Percentiles rank a stretch among this genome's conserved stretches.
Conservation (phyloP, 2,329 filamentous ascomycete species). For the Exophiala sideris region DNA sequence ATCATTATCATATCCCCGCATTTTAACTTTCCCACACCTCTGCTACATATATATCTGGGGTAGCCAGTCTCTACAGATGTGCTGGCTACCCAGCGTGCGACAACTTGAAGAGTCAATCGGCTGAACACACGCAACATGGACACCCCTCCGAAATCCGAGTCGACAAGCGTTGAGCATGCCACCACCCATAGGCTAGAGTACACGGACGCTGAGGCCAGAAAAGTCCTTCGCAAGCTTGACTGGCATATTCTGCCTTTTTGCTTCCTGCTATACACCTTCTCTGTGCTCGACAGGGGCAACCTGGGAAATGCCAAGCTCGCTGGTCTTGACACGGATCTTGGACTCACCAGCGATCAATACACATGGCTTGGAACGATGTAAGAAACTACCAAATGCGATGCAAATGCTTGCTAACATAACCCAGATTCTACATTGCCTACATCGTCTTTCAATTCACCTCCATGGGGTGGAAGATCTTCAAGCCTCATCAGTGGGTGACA, state of each 20-base stretch:
- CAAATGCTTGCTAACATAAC: not conserved
- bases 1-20: no score
- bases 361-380: conserved; percentile 49
- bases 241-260: conserved; percentile 15
- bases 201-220: conserved; percentile 4
- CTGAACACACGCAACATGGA: not conserved
- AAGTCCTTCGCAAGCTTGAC: conserved; percentile 9
- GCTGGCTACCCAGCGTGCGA: not conserved
- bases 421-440: conserved; percentile 26
- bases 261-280: conserved; percentile 12
- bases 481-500: conserved; percentile 23
- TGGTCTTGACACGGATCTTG: conserved; percentile 50
- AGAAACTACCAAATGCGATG: not conserved
- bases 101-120: not conserved
- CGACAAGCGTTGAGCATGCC: not conserved
- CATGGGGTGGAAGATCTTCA: conserved; percentile 25
- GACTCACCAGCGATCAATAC: conserved; percentile 45
- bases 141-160: not conserved
- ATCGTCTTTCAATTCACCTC: conserved; percentile 19
- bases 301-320: conserved; percentile 52
- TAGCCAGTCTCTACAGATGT: no score
- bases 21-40: no score
- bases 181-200: not conserved
- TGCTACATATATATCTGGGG: no score
- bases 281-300: conserved; percentile 34